Conservation (phyloP, 2,329 filamentous ascomycete species). For the Myriangium duriaei region DNA sequence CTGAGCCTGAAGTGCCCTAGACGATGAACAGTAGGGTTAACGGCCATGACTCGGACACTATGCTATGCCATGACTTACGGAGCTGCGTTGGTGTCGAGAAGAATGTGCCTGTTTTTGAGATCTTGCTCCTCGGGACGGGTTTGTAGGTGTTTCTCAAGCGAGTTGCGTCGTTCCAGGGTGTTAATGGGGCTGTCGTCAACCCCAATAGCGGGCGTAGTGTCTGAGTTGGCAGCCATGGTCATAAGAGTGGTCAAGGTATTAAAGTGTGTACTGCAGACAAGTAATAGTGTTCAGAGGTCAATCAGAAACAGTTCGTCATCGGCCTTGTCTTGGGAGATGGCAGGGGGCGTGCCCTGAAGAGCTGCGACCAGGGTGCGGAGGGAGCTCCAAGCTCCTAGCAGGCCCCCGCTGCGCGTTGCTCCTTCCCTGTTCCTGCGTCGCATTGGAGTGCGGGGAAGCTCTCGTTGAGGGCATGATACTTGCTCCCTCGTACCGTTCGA, state of each 20-base stretch:
- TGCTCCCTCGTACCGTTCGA: too few species aligned
- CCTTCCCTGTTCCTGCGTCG: not conserved
- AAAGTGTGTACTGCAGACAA: too few species aligned
- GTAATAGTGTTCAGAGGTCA: too few species aligned
- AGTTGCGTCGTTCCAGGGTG: constrained; percentile 17
- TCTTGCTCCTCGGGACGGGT: constrained; percentile 43
- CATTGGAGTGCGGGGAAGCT: constrained; percentile 7
- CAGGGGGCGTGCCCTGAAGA: too few species aligned
- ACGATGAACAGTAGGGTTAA: too few species aligned
- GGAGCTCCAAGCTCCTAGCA: constrained; percentile 1
- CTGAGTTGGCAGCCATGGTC: constrained; percentile 4
- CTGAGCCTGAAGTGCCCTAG: constrained; percentile 45
- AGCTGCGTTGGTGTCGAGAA: constrained; percentile 54
- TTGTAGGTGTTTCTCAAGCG: constrained; percentile 36
- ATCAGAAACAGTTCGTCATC: too few species aligned
- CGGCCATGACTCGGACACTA: too few species aligned
- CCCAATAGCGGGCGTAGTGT: constrained; percentile 1
- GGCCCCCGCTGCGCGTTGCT: constrained; percentile 7
- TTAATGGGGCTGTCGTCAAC: constrained; percentile 10
- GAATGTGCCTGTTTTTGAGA: constrained; percentile 55
- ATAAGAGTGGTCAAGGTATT: not conserved
- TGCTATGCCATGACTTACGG: too few species aligned
- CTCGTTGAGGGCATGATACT: too few species aligned
- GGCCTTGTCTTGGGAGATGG: too few species aligned
- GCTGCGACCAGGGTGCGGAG: constrained; percentile 2